Evolutionary conservation across 75 land plant species (phyloP), one percentile per base, ranked within the genome.

Genomic region (Picea glauca): DNA sequence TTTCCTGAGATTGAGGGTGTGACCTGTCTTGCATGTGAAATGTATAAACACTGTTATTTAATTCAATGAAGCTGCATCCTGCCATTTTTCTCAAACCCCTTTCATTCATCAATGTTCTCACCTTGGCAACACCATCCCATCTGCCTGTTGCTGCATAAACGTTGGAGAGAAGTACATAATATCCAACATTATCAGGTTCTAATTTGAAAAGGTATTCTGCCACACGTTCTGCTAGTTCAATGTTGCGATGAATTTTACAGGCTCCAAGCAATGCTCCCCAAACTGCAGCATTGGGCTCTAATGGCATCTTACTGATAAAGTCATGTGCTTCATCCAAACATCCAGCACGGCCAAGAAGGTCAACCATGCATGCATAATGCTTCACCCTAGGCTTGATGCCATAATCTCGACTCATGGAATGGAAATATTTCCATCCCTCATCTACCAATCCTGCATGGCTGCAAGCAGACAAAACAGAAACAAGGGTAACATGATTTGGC

Each of bases 291-390:
- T 77, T 74, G 23, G 89, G 86, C 21, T 84, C 80, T 9, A 87
- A 38, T 8, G 89, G 88, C 88, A 86, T 89, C 13, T 72, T 87
- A 61, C 61, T 35, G 38, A 89, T 76, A 26, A 89, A 76, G 21
- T 65, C 62, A 62, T 77, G 74, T 43, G 91, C 91, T 38, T 85
- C 89, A 5, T 78, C 23, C 43, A 88, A 54, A 18, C 57, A 76
- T 18, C 87, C 84, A 26, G 83, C 84, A 13, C 89, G 89, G 40
- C 87, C 82, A 14, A 84, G 65, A 38, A 84, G 56, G 70, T 87
- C 89, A 26, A 83, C 84, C 79, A 86, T 77, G 76, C 88, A 83
- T 13, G 81, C 81, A 78, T 82, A 86, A 58, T 86, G 88, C 77
- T 83, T 81, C 5, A 83, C 72, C 18, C 75, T 80, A 14, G 85